A percentile compares a stretch with the other conserved stretches of the same genome.
Evolutionary conservation across 257 asterid species (phyloP).

Genomic region (Striga asiatica): DNA sequence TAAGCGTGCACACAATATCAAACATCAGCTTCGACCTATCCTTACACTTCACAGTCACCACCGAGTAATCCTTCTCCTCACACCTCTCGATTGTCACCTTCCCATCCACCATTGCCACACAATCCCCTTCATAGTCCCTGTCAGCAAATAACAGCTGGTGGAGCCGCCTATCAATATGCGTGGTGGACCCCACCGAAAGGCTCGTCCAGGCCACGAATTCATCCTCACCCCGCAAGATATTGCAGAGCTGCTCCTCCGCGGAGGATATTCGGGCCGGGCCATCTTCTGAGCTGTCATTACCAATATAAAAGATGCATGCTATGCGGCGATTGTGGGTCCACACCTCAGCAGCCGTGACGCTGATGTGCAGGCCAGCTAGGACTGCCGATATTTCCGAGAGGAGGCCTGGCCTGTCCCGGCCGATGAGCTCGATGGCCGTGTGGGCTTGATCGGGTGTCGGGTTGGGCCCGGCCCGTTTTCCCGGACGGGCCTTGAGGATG

Average conservation of each 20-base stretch:
- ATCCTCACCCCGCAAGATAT: constrained; percentile 35
- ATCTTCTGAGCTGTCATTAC: constrained; percentile 45
- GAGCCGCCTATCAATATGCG: constrained; percentile 82
- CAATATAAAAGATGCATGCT: constrained; percentile 87
- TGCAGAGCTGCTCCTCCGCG: no score
- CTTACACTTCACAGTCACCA: constrained; percentile 78
- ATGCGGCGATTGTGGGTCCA: constrained; percentile 89
- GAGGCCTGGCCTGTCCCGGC: constrained; percentile 86
- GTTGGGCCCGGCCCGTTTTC: constrained; percentile 52
- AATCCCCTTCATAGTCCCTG: constrained; percentile 62
- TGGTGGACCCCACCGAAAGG: constrained; percentile 53
- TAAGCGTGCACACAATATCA: constrained; percentile 94
- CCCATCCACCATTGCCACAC: constrained; percentile 14
- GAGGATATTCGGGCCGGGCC: constrained; percentile 67
- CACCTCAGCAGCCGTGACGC: constrained; percentile 85
- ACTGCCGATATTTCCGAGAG: constrained; percentile 81
- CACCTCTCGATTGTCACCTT: constrained; percentile 61
- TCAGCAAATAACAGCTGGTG: constrained; percentile 88
- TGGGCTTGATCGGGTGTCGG: constrained; percentile 47
- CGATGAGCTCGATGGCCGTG: constrained; percentile 79
- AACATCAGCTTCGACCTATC: constrained; percentile 94
- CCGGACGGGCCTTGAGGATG: constrained; percentile 46
- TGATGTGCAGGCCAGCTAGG: constrained; percentile 70
- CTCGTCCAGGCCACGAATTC: constrained; percentile 43
- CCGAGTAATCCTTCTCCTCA: constrained; percentile 78